A percentile compares a stretch with the other conserved stretches of the same genome.
Conservation (phyloP, 1,284 basidiomycete genomes). For the Puccinia triticina region DNA sequence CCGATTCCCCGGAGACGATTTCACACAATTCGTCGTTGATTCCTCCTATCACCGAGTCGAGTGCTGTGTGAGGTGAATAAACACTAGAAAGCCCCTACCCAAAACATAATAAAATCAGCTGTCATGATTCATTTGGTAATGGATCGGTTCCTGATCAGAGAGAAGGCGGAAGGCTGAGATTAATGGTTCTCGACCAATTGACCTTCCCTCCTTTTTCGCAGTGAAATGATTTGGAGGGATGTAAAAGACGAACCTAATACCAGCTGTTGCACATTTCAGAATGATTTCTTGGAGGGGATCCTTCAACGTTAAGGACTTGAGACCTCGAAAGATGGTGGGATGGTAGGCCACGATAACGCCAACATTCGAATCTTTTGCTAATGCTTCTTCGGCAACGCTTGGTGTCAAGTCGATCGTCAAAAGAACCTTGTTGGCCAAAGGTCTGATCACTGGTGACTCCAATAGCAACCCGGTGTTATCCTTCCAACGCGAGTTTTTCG, state of each 20-base stretch:
- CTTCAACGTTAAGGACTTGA: conserved; percentile 22
- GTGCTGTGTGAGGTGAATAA: conserved; percentile 49
- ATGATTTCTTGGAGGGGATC: conserved; percentile 43
- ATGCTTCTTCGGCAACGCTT: conserved; percentile 36
- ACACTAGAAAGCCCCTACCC: conserved; percentile 28
- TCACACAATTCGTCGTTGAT: conserved; percentile 44
- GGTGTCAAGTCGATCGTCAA: conserved; percentile 45
- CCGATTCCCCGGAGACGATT: conserved; percentile 1
- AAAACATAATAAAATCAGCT: conserved; percentile 17
- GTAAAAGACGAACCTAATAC: conserved; percentile 34
- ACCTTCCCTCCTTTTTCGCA: background rate
- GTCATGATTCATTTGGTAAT: background rate
- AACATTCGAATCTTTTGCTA: conserved; percentile 19
- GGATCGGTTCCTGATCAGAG: background rate
- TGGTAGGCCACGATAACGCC: conserved; percentile 45
- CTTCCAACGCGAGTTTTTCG: background rate
- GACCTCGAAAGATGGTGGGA: conserved; percentile 35
- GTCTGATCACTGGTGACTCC: conserved; percentile 34
- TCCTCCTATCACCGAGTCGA: conserved; percentile 43
- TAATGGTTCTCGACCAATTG: background rate
- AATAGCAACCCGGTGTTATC: conserved; percentile 44
- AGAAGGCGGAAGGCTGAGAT: background rate
- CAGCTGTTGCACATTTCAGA: conserved; percentile 39
- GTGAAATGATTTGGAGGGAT: background rate
- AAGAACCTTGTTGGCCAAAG: conserved; percentile 29